Base-by-base conservation (phyloP, 1,284 basidiomycete species). In the Trametes pubescens region DNA sequence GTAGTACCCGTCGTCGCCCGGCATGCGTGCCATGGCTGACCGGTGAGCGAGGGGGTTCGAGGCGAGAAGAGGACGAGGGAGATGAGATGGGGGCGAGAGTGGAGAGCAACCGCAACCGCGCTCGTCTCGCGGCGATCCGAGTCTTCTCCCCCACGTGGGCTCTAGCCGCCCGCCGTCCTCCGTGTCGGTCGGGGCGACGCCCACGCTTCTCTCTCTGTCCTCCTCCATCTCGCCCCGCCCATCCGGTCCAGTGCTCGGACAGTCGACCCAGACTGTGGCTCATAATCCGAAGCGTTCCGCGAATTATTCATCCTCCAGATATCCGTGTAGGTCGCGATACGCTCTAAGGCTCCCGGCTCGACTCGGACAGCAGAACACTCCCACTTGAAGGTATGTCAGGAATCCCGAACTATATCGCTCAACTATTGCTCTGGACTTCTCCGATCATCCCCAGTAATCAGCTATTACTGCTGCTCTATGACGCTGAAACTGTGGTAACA, bases 1-100 rank as follows among this genome's bases (percentile, higher is more conserved):
- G 51, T 66, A 69, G 60, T 66, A 66, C 6, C 64, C 62, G 38
- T 38, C 48, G 1, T 58, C 67, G 11, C 59, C 51, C 3, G 57
- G 44, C 61, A 51, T 58, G 9, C 53, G 60, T 4, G 57, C 54
- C 63, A 67, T 67, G 29, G 18, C 38, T 38, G 24, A 22, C n/a
- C 32, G 29, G 29, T 26, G 32, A 1, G 38, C 4, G 21, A 13
- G 46, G 16, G 37, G n/a, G 37, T n/a, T n/a, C n/a, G 53, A 43
- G 51, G 43, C 10, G n/a, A 11, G n/a, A 21, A 9, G 24, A 21
- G 51, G n/a, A 44, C 32, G 21, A 16, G 47, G 32, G 43, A 13
- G 9, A 21, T 32, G 24, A 24, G 34, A 35, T 26, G 49, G 6
- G 40, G 26, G 49, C 40, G 40, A 34, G 35, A 22, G 35, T 34